These are phyloP conservation scores for Laetiporus sulphureus DNA, from an alignment of 1,284 basidiomycete genomes.

Conservation along the genomic window DNA sequence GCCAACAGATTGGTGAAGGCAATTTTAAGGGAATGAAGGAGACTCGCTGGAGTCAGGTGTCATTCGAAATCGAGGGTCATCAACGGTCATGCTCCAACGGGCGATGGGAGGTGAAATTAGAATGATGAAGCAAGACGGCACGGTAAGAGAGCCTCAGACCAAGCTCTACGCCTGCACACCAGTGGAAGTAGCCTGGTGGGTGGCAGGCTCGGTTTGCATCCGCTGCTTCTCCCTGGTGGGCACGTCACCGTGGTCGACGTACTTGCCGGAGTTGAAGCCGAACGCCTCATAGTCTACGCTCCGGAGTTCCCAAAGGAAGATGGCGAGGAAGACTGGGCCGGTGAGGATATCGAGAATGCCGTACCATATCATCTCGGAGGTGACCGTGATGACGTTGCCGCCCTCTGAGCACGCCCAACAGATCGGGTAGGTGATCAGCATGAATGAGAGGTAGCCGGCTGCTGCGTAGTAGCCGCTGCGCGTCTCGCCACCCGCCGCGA, in stretches of 20 bases:
- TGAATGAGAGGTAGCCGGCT: conserved; percentile 36
- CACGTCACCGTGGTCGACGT: conserved; percentile 5
- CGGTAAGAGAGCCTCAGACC: background rate
- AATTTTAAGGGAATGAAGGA: no score
- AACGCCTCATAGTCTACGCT: conserved; percentile 17
- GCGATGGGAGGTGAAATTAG: background rate
- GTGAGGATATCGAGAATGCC: conserved; percentile 52
- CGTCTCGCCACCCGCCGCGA: conserved; percentile 29
- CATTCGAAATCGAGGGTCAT: background rate
- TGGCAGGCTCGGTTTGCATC: background rate
- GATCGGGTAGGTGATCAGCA: conserved; percentile 45
- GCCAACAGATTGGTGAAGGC: no score
- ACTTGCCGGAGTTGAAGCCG: conserved; percentile 20
- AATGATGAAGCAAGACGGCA: background rate
- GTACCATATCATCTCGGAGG: conserved; percentile 44
- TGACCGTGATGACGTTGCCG: conserved; percentile 34
- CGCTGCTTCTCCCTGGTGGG: background rate
- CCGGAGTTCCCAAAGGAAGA: conserved; percentile 22
- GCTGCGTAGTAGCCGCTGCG: conserved; percentile 32
- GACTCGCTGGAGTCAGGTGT: no score
- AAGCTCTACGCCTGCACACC: background rate
- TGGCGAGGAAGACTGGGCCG: conserved; percentile 37
- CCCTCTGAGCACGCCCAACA: conserved; percentile 40
- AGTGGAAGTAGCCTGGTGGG: background rate
- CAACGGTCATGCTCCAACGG: background rate